Conservation (phyloP, 768 basidiomycete genomes). For the Phaeotremella skinneri region DNA sequence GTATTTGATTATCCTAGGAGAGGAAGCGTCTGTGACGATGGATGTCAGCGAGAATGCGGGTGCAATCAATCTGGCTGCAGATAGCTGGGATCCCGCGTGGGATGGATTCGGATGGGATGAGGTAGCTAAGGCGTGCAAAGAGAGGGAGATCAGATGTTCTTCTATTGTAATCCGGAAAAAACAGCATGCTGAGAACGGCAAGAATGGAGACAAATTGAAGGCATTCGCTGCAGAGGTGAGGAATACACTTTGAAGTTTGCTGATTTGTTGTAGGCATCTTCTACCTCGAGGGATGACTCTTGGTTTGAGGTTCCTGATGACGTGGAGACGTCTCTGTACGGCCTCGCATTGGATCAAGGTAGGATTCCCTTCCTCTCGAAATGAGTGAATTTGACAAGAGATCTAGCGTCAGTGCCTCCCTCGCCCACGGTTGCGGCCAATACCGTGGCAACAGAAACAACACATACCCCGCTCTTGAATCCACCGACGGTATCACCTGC, state of each 20-base stretch:
- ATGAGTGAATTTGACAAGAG: neutral
- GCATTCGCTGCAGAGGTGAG: constrained; percentile 21
- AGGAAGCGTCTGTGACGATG: neutral
- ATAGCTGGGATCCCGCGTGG: constrained; percentile 14
- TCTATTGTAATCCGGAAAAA: constrained; percentile 12
- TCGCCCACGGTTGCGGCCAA: constrained; percentile 17
- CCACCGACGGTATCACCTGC: constrained; percentile 1
- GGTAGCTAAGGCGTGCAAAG: constrained; percentile 14
- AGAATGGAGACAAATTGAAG: constrained; percentile 11
- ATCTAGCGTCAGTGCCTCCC: constrained; percentile 2
- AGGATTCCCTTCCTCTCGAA: neutral
- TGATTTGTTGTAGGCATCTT: neutral
- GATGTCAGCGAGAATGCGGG: neutral
- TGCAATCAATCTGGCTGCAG: neutral
- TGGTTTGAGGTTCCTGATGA: constrained; percentile 28
- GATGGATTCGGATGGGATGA: constrained; percentile 23
- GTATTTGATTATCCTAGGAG: constrained; percentile 19
- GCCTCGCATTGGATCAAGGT: constrained; percentile 20
- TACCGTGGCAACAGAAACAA: constrained; percentile 18
- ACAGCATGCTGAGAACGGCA: neutral
- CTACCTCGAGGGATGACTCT: constrained; percentile 14
- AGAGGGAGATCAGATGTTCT: constrained; percentile 21
- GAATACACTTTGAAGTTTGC: neutral
- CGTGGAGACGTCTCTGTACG: constrained; percentile 15
- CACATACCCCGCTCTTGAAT: constrained; percentile 17